A percentile compares a stretch with the other conserved stretches of the same genome.
These are phyloP conservation scores for Blastomyces percursus DNA, from an alignment of 2,329 filamentous ascomycete species.

Conservation along the genomic window DNA sequence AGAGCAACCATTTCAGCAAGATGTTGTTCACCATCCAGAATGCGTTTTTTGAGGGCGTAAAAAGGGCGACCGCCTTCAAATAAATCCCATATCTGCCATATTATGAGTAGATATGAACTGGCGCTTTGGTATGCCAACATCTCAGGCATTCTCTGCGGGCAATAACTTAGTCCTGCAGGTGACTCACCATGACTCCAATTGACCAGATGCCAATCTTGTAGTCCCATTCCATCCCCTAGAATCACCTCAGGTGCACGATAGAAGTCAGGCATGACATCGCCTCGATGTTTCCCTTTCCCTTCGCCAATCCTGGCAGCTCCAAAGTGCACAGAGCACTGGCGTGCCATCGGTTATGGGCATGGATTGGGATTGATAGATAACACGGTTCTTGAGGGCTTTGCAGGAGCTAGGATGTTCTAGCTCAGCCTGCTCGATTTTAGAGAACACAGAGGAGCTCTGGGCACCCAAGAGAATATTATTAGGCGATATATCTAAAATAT, in stretches of 20 bases:
- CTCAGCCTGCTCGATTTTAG: conserved; percentile 20
- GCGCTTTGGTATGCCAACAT: neutral
- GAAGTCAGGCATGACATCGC: conserved; percentile 10
- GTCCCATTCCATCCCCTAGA: conserved; percentile 29
- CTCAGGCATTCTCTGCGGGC: neutral
- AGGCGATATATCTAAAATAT: conserved; percentile 20
- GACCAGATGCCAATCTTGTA: conserved; percentile 37
- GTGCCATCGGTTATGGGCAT: conserved; percentile 20
- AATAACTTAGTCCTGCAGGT: neutral
- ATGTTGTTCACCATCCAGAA: conserved; percentile 13
- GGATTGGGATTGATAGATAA: conserved; percentile 21
- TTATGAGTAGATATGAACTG: neutral
- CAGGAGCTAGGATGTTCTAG: conserved; percentile 19
- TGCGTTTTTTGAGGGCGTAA: conserved; percentile 10
- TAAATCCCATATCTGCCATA: conserved; percentile 13
- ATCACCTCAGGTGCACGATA: conserved; percentile 29
- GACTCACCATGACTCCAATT: conserved; percentile 10
- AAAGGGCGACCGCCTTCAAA: conserved; percentile 13
- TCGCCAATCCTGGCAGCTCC: conserved; percentile 31
- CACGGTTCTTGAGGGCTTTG: conserved; percentile 20
- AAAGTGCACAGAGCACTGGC: conserved; percentile 36
- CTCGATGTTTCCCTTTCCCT: conserved; percentile 19
- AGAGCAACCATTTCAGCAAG: conserved; percentile 14
- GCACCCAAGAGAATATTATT: conserved; percentile 26
- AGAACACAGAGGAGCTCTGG: conserved; percentile 15